These are phyloP conservation scores for Jamesozyma jinghongensis DNA, from an alignment of 805 yeast species.

Conservation along the genomic window DNA sequence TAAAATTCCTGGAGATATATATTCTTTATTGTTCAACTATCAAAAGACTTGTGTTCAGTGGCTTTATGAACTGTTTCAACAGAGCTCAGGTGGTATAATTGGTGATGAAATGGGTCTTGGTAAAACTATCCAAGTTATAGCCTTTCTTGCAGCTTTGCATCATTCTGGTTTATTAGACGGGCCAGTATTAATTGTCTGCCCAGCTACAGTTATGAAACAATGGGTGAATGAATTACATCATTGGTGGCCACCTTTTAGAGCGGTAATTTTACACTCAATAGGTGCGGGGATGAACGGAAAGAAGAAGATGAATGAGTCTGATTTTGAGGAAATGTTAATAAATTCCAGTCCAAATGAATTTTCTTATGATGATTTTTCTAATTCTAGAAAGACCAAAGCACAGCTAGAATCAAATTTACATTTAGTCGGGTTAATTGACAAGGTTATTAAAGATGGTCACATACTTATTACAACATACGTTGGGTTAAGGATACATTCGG, in stretches of 20 bases:
- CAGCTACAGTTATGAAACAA: constrained; percentile 91
- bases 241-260: constrained; percentile 96
- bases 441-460: constrained; percentile 62
- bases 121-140: constrained; percentile 84
- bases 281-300: constrained; percentile 69
- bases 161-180: constrained; percentile 64
- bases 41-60: constrained; percentile 96
- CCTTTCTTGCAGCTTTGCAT: constrained; percentile 85
- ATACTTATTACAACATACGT: constrained; percentile 87
- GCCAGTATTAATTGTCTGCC: constrained; percentile 85
- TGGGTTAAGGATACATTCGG: constrained; percentile 64
- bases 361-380: constrained; percentile 34
- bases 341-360: constrained; percentile 33
- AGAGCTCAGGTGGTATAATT: constrained; percentile 86
- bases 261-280: constrained; percentile 80
- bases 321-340: constrained; percentile 41
- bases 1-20: constrained; percentile 82
- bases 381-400: constrained; percentile 22
- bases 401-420: constrained; percentile 23
- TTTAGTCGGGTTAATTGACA: constrained; percentile 33
- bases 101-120: constrained; percentile 99
- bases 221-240: constrained; percentile 95
- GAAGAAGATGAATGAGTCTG: constrained; percentile 35
- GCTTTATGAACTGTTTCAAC: constrained; percentile 89
- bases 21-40: constrained; percentile 78